Evolutionary conservation across 1,284 basidiomycete species (phyloP).

Genomic region (Cutaneotrichosporon cutaneum): DNA sequence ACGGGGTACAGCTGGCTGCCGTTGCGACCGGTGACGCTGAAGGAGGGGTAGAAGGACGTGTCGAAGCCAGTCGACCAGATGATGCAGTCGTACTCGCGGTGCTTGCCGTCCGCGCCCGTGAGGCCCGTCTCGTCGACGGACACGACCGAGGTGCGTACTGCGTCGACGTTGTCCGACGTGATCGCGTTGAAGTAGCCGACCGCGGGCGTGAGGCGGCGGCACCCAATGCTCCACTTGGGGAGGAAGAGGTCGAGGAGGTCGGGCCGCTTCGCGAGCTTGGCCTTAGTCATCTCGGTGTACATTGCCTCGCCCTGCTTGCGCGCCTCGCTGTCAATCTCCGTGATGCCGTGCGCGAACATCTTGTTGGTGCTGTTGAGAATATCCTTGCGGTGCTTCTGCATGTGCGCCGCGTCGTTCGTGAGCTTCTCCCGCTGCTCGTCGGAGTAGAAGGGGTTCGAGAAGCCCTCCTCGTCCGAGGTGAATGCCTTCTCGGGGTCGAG

Average conservation of each 20-base stretch:
- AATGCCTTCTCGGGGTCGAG: constrained; percentile 23
- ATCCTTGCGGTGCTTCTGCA: constrained; percentile 30
- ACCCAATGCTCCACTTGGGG: constrained; percentile 34
- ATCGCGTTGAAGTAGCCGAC: constrained; percentile 45
- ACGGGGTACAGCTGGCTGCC: not conserved
- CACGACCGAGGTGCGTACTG: constrained; percentile 23
- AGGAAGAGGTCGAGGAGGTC: constrained; percentile 31
- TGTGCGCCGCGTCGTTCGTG: constrained; percentile 23
- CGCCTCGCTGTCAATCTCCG: not conserved
- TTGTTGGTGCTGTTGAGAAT: constrained; percentile 33
- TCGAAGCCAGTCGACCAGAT: constrained; percentile 41
- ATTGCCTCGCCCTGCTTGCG: constrained; percentile 23
- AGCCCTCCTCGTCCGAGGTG: constrained; percentile 27
- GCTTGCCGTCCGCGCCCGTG: constrained; percentile 26
- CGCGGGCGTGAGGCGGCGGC: constrained; percentile 42
- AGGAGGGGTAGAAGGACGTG: constrained; percentile 37
- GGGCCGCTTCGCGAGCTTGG: constrained; percentile 24
- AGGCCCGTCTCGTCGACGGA: constrained; percentile 31
- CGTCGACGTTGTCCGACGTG: constrained; percentile 33
- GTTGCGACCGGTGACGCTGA: constrained; percentile 26
- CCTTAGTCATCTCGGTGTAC: constrained; percentile 25
- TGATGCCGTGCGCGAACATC: constrained; percentile 21
- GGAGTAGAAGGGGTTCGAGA: constrained; percentile 33
- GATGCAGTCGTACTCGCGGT: constrained; percentile 33
- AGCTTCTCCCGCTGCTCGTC: constrained; percentile 28